Percentiles rank a stretch among this genome's conserved stretches.
These are phyloP conservation scores for Nasturtium officinale DNA, from an alignment of 345 rosid species.

Conservation along the genomic window DNA sequence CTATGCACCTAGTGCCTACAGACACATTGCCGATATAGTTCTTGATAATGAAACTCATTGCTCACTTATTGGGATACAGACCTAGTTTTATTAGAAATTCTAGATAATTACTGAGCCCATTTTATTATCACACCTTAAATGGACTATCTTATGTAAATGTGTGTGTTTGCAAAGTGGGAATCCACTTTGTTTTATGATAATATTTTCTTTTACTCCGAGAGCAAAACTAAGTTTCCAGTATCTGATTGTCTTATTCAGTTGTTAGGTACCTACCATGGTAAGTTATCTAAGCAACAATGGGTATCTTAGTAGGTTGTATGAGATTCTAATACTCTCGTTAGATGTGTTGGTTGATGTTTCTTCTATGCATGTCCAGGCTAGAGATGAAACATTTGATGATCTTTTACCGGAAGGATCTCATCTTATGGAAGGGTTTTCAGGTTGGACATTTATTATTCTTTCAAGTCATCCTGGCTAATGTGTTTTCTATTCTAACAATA, in stretches of 20 bases:
- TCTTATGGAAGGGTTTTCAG: conserved; percentile 68
- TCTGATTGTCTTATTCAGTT: neutral
- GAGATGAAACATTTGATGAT: conserved; percentile 60
- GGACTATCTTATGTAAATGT: neutral
- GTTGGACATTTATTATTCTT: conserved; percentile 45
- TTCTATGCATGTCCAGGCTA: conserved; percentile 56
- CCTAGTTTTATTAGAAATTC: neutral
- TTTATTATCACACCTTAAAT: neutral
- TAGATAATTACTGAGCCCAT: neutral
- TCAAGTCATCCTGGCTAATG: conserved; percentile 20
- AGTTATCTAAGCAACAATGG: neutral
- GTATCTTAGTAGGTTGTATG: conserved; percentile 6
- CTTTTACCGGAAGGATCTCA: conserved; percentile 57
- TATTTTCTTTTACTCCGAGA: neutral
- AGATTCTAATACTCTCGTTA: neutral
- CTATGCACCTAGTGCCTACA: neutral
- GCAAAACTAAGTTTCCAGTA: neutral
- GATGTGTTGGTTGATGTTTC: conserved; percentile 10
- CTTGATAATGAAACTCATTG: neutral
- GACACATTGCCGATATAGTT: neutral
- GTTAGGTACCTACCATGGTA: neutral
- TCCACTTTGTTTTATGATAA: neutral
- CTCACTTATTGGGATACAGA: conserved; percentile 1
- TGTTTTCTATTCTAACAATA: neutral
- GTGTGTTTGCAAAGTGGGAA: neutral